Evolutionary conservation across 208 protist species (phyloP).

Genomic region (Leishmania braziliensis): DNA sequence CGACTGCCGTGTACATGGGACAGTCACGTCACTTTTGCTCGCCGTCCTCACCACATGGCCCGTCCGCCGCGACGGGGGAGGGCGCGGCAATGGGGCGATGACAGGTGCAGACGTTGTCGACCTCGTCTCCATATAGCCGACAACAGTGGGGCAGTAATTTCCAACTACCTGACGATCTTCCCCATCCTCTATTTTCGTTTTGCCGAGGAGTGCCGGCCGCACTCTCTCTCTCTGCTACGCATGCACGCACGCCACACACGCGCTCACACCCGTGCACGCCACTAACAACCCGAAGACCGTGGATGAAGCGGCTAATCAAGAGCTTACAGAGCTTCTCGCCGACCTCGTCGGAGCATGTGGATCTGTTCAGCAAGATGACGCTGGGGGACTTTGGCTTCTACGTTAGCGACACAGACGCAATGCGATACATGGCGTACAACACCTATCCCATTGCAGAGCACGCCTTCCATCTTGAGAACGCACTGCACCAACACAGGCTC

Average conservation of each 20-base stretch:
- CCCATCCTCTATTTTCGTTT: neutral
- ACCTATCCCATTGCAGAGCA: conserved; percentile 32
- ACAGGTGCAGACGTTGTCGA: neutral
- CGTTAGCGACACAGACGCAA: conserved; percentile 34
- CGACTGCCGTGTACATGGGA: neutral
- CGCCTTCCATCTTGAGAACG: conserved; percentile 45
- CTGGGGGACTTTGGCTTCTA: conserved; percentile 55
- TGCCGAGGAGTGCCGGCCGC: neutral
- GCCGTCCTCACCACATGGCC: neutral
- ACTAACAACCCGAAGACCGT: neutral
- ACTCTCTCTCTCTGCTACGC: neutral
- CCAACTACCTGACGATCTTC: neutral
- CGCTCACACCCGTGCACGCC: neutral
- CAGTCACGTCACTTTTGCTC: too few species aligned
- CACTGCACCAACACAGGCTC: conserved; percentile 36
- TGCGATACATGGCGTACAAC: conserved; percentile 30
- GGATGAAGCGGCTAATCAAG: conserved; percentile 34
- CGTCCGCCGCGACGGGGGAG: neutral
- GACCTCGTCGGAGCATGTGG: conserved; percentile 6
- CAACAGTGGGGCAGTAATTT: neutral
- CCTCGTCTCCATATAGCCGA: neutral
- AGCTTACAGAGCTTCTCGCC: neutral
- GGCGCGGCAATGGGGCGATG: neutral
- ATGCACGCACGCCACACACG: neutral
- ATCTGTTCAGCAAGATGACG: conserved; percentile 31